phyloP scores from a whole-genome alignment of 495 filamentous ascomycete species.

The Annulohypoxylon stygium region DNA sequence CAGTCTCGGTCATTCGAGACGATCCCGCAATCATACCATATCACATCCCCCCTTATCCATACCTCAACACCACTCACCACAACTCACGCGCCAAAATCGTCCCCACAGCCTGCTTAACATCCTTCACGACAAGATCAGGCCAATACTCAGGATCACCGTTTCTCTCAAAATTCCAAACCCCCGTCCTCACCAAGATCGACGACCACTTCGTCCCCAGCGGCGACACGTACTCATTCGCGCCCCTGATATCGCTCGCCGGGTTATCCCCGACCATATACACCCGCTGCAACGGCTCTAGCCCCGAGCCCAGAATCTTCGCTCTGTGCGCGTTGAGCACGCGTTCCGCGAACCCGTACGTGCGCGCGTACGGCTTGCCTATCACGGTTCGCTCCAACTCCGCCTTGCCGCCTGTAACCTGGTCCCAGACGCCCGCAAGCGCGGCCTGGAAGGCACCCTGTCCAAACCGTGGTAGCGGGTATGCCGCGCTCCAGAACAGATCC shows the following conservation, averaged over 20 bases:
- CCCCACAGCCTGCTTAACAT: constrained; percentile 65
- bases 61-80: constrained; percentile 52
- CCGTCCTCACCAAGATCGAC: constrained; percentile 85
- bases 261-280: constrained; percentile 99
- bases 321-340: constrained; percentile 73
- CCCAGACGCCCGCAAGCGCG: constrained; percentile 83
- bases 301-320: constrained; percentile 53
- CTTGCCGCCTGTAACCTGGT: constrained; percentile 73
- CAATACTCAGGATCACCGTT: constrained; percentile 52
- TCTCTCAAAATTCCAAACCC: constrained; percentile 73
- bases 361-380: constrained; percentile 85
- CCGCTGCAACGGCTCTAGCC: constrained; percentile 59
- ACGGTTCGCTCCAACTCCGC: constrained; percentile 72
- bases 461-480: constrained; percentile 85
- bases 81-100: constrained; percentile 59
- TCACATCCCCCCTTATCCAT: constrained; percentile 18
- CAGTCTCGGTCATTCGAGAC: not conserved
- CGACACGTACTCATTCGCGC: constrained; percentile 83
- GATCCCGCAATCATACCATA: not conserved
- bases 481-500: constrained; percentile 88
- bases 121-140: constrained; percentile 72
- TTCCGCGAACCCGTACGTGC: constrained; percentile 89
- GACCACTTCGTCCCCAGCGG: constrained; percentile 77
- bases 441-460: constrained; percentile 93
- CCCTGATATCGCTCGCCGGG: constrained; percentile 89